A percentile compares a stretch with the other conserved stretches of the same genome.
phyloP scores from a whole-genome alignment of 2,329 filamentous ascomycete species.

The Ophiocordyceps camponoti-saundersi region DNA sequence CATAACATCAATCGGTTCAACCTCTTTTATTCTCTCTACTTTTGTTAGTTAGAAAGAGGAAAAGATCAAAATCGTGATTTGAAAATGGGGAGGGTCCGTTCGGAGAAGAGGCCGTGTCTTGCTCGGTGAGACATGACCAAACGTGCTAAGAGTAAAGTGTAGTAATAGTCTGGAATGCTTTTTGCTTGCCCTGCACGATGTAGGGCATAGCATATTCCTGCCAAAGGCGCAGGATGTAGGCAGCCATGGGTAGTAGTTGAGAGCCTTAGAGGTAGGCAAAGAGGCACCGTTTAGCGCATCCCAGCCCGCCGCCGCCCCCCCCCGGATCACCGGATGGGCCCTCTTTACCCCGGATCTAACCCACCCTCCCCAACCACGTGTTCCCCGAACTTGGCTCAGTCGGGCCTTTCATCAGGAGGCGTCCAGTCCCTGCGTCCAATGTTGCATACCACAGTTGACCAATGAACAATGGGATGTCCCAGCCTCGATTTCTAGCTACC shows the following conservation, averaged over 20 bases:
- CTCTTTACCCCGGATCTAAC: not conserved
- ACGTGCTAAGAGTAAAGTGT: not conserved
- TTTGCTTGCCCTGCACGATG: not conserved
- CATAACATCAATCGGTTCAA: too few relatives aligned
- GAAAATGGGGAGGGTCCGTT: too few relatives aligned
- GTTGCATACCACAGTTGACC: not conserved
- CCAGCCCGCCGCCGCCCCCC: too few relatives aligned
- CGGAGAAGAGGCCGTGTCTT: not conserved
- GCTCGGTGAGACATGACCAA: too few relatives aligned
- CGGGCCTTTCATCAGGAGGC: slow-evolving; percentile 5
- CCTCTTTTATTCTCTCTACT: not conserved
- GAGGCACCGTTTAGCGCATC: too few relatives aligned
- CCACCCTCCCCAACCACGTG: slow-evolving; percentile 1
- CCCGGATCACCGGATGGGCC: slow-evolving; percentile 1
- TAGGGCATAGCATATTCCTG: not conserved
- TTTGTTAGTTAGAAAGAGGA: not conserved
- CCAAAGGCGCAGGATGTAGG: too few relatives aligned
- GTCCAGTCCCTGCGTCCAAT: slow-evolving; percentile 1
- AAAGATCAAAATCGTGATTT: too few relatives aligned
- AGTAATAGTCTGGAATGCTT: not conserved
- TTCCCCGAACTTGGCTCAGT: slow-evolving; percentile 1
- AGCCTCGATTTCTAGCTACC: not conserved
- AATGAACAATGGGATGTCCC: not conserved
- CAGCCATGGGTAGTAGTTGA: too few relatives aligned
- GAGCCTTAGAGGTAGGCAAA: too few relatives aligned